Conservation (phyloP, 2,329 filamentous ascomycete species). For the Colletotrichum horii region DNA sequence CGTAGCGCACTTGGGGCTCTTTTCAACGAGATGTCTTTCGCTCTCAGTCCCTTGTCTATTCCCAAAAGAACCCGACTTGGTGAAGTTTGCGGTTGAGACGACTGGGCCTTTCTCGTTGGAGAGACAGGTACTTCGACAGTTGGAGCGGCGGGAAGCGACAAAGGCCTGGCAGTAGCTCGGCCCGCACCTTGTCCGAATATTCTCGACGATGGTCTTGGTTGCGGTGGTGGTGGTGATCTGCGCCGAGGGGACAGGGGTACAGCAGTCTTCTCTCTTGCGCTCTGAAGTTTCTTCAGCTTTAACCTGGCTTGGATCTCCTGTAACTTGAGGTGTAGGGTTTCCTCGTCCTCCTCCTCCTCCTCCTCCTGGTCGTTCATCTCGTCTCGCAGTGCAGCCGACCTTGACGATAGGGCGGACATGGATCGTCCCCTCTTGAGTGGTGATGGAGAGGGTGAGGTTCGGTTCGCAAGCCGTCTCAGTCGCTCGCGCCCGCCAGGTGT, state of each 20-base stretch:
- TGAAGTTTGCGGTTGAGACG: constrained; percentile 65
- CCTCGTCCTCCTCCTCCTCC: constrained; percentile 86
- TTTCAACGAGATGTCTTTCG: constrained; percentile 83
- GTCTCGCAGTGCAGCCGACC: constrained; percentile 22
- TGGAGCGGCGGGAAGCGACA: constrained; percentile 22
- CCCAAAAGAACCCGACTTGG: constrained; percentile 82
- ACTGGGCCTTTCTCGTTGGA: constrained; percentile 67
- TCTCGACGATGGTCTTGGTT: constrained; percentile 25
- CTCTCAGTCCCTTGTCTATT: constrained; percentile 86
- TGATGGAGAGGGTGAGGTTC: constrained; percentile 72
- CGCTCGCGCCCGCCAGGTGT: constrained; percentile 82
- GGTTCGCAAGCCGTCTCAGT: constrained; percentile 71
- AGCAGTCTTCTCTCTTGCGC: constrained; percentile 51
- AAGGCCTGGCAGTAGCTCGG: constrained; percentile 19
- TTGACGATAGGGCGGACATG: constrained; percentile 29
- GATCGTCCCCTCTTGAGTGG: constrained; percentile 58
- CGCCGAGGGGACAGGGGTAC: constrained; percentile 27
- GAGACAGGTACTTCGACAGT: constrained; percentile 76
- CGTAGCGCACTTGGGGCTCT: constrained; percentile 62
- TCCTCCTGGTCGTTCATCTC: constrained; percentile 53
- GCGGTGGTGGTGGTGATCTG: background rate
- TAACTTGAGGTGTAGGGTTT: constrained; percentile 84
- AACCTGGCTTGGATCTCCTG: constrained; percentile 88
- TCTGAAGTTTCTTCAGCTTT: constrained; percentile 85
- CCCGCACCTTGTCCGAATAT: constrained; percentile 29